Evolutionary conservation across 2,329 filamentous ascomycete genomes (phyloP), one percentile per base, ranked within the genome.

Genomic region (Monosporascus sp.): DNA sequence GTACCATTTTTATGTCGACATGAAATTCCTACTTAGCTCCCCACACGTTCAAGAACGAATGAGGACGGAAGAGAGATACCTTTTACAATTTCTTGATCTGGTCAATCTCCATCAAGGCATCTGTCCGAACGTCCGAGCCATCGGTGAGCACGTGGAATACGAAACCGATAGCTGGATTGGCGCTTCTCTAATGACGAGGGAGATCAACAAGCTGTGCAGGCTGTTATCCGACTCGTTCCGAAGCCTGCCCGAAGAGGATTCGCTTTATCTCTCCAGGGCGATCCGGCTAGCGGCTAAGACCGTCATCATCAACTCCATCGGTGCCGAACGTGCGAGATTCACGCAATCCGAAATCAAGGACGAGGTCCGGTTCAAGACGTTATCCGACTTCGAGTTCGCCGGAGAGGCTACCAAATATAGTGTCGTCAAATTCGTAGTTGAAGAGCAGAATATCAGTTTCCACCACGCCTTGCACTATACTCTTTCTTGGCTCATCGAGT

Each of bases 81-180:
- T 97, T 52, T 78, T 95, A 68, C 95, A 99, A 65, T 99, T 97
- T 71, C 77, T 99, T 45, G 95, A 99, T 67, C 78, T 99, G 17
- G 91, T 96, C 58, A 97, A 97, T 70, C 80, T 99, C 46, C 92
- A 97, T 60, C 95, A 99, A 73, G 93, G 94, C 27, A 97, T 99
- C 52, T 97, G 93, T 63, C 94, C 94, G 1, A 99, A 97, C 64
- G 79, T 92, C 26, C 83, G 95, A 57, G 94, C 93, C 2, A 84
- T 97, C 22, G 91, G 92, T 17, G 94, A 97, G 66, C 94, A 99
- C 68, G 89, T 99, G 35, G 95, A 99, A 70, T 99, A 97, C 66
- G 94, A 99, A 71, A 95, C 92, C 2, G 95, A 99, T 72, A 89
- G 91, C 20, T 99, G 94, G 94, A 97, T 99, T 51, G 95, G 90